phyloP scores from a whole-genome alignment of 805 yeast species.

The Kluyveromyces wickerhamii region DNA sequence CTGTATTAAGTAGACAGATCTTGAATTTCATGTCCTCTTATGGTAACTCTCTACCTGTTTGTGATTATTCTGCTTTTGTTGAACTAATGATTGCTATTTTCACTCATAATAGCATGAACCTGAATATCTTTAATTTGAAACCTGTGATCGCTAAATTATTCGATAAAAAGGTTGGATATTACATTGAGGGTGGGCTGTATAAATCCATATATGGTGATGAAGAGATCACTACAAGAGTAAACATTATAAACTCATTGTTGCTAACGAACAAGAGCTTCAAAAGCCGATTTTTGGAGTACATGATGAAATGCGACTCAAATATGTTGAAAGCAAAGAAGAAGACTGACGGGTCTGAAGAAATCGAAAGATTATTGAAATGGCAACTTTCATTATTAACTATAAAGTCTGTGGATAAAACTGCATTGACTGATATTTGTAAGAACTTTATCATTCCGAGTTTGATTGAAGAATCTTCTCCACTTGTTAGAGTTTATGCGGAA shows the following conservation, averaged over 20 bases:
- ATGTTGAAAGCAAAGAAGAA: slow-evolving; percentile 44
- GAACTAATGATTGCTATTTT: slow-evolving; percentile 39
- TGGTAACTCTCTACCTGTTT: slow-evolving; percentile 26
- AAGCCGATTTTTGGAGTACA: slow-evolving; percentile 15
- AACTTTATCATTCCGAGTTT: slow-evolving; percentile 31
- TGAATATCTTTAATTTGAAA: slow-evolving; percentile 54
- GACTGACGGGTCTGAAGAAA: slow-evolving; percentile 65
- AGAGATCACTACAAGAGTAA: slow-evolving; percentile 48
- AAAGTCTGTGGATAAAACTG: slow-evolving; percentile 26
- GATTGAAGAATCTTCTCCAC: slow-evolving; percentile 66
- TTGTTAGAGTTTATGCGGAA: slow-evolving; percentile 66
- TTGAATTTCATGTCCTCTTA: slow-evolving; percentile 35
- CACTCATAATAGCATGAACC: slow-evolving; percentile 44
- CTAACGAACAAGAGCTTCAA: slow-evolving; percentile 22
- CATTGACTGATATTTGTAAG: slow-evolving; percentile 23
- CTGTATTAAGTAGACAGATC: slow-evolving; percentile 44
- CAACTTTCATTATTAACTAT: slow-evolving; percentile 43
- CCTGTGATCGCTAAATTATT: slow-evolving; percentile 44
- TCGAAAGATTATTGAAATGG: slow-evolving; percentile 49
- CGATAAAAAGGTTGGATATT: slow-evolving; percentile 35
- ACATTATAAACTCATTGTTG: slow-evolving; percentile 41
- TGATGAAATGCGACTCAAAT: slow-evolving; percentile 31
- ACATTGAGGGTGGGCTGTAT: slow-evolving; percentile 34
- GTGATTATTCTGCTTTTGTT: slow-evolving; percentile 39
- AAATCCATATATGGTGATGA: slow-evolving; percentile 43